phyloP scores from a whole-genome alignment of 768 basidiomycete species.

The Erythrobasidium yunnanense region DNA sequence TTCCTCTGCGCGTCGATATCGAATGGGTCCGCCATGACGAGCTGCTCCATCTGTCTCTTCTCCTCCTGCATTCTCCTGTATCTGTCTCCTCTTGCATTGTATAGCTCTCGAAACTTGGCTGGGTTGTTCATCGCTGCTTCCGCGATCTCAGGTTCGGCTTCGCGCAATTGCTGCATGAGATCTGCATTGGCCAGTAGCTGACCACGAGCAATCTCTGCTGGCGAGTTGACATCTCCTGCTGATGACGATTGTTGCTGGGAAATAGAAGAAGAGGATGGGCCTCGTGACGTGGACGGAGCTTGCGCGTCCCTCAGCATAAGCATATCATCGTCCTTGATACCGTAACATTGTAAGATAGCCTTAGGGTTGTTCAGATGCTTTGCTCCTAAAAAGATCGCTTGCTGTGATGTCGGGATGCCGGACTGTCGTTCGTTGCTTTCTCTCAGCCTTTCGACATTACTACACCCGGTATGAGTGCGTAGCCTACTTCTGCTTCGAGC shows the following conservation, averaged over 20 bases:
- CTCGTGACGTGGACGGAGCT: conserved; percentile 9
- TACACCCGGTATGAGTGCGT: not conserved
- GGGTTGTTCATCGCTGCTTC: conserved; percentile 60
- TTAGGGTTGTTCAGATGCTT: conserved; percentile 57
- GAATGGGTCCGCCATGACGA: conserved; percentile 75
- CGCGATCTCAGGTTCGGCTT: conserved; percentile 76
- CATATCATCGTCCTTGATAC: conserved; percentile 57
- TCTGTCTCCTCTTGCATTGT: conserved; percentile 36
- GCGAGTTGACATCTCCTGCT: conserved; percentile 50
- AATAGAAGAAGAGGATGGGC: not conserved
- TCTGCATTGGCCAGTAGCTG: conserved; percentile 74
- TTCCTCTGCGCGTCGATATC: conserved; percentile 80
- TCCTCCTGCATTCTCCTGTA: conserved; percentile 46
- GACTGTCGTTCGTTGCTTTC: conserved; percentile 48
- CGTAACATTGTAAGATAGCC: conserved; percentile 56
- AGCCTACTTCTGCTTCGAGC: conserved; percentile 84
- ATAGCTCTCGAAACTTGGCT: conserved; percentile 60
- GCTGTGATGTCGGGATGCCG: conserved; percentile 59
- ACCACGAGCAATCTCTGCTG: conserved; percentile 80
- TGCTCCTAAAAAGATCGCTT: conserved; percentile 59
- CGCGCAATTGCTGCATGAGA: conserved; percentile 60
- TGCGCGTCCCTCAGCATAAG: conserved; percentile 54
- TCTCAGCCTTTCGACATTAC: not conserved
- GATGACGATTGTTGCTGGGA: not conserved
- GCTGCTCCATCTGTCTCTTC: conserved; percentile 52